phyloP scores from a whole-genome alignment of 495 filamentous ascomycete species.

The Talaromyces thailandensis region DNA sequence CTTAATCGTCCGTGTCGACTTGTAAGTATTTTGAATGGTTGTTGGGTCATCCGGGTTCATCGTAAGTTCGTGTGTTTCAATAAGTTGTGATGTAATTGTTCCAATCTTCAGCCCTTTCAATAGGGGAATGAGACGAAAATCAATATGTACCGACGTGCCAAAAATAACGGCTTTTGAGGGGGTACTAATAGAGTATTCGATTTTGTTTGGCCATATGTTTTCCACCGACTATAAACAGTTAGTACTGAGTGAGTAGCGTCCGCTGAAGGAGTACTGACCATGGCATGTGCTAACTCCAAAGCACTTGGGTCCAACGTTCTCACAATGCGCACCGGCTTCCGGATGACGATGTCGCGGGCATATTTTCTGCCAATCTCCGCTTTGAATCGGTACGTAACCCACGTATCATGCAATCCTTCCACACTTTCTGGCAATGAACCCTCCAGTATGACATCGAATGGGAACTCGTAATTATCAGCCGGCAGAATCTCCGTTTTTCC shows the following conservation, averaged over 20 bases:
- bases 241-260: not conserved
- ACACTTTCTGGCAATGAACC: constrained; percentile 78
- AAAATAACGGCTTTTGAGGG: constrained; percentile 89
- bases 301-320: constrained; percentile 74
- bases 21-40: constrained; percentile 45
- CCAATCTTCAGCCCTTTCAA: constrained; percentile 81
- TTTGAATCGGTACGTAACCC: constrained; percentile 80
- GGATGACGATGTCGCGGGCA: constrained; percentile 66
- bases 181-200: constrained; percentile 82
- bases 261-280: constrained; percentile 40
- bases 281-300: constrained; percentile 74
- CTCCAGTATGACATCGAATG: constrained; percentile 71
- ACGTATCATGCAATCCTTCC: constrained; percentile 73
- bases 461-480: constrained; percentile 83
- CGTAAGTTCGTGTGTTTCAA: constrained; percentile 68
- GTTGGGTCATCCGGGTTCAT: constrained; percentile 41
- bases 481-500: constrained; percentile 52
- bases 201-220: constrained; percentile 91
- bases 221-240: constrained; percentile 53
- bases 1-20: constrained; percentile 51
- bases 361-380: constrained; percentile 78
- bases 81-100: constrained; percentile 60
- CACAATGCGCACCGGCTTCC: constrained; percentile 77
- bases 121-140: constrained; percentile 74
- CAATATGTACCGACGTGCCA: constrained; percentile 68